Percentiles rank a stretch among this genome's conserved stretches.
Conservation (phyloP, 2,329 filamentous ascomycete species). For the Penicillium sp. region DNA sequence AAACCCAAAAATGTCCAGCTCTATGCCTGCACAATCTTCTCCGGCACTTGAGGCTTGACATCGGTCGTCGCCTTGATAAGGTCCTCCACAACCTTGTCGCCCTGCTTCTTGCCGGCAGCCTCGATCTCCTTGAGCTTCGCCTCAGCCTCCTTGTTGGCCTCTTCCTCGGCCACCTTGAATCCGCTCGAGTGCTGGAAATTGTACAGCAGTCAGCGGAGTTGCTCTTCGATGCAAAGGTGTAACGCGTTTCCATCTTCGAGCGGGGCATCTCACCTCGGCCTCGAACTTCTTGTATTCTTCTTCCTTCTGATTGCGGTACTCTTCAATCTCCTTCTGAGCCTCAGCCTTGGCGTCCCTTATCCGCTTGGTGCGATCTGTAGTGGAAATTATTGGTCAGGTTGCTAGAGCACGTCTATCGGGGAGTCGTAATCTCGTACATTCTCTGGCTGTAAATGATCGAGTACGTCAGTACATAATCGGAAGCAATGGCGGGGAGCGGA, state of each 20-base stretch:
- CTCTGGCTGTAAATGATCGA: constrained; percentile 68
- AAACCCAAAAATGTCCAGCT: constrained; percentile 22
- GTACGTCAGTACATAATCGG: constrained; percentile 31
- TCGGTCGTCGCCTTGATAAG: constrained; percentile 85
- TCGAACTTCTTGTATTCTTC: constrained; percentile 95
- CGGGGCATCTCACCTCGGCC: constrained; percentile 64
- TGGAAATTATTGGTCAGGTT: constrained; percentile 20
- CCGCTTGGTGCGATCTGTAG: constrained; percentile 86
- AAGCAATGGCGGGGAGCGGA: neutral
- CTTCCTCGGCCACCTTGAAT: constrained; percentile 80
- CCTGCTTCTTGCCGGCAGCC: constrained; percentile 77
- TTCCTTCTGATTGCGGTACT: constrained; percentile 88
- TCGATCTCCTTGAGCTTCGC: constrained; percentile 82
- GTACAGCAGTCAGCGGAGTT: neutral
- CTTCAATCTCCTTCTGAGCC: constrained; percentile 96
- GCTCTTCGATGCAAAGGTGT: neutral
- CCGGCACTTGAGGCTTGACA: constrained; percentile 73
- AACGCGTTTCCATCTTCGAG: neutral
- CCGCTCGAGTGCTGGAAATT: constrained; percentile 79
- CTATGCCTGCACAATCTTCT: constrained; percentile 50
- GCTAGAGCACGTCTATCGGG: constrained; percentile 17
- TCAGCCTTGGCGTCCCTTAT: constrained; percentile 96
- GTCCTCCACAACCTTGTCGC: constrained; percentile 79
- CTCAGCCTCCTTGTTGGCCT: constrained; percentile 81
- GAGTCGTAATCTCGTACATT: constrained; percentile 66